Evolutionary conservation across 352 stramenopile genomes (phyloP).

Genomic region (Aphanomyces cochlioides): DNA sequence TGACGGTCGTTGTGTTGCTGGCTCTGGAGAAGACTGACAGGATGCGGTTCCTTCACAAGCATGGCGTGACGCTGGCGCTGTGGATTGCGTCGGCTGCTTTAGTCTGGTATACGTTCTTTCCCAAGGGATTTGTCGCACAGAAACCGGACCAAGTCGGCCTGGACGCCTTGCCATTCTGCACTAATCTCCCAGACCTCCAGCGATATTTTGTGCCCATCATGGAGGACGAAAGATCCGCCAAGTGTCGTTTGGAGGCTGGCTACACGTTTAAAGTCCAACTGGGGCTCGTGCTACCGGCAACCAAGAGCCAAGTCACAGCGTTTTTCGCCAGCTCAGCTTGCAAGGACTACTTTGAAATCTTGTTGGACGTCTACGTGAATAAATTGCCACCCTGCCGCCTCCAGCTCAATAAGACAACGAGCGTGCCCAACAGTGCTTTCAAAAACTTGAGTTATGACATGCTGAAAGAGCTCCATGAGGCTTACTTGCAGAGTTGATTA

Average conservation of each 20-base stretch:
- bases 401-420: neutral
- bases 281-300: neutral
- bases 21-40: too few species aligned
- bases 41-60: too few species aligned
- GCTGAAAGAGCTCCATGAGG: neutral
- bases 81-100: too few species aligned
- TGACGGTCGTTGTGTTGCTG: too few species aligned
- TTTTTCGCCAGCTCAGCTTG: neutral
- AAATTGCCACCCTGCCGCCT: neutral
- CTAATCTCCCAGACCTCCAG: neutral
- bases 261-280: neutral
- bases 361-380: neutral
- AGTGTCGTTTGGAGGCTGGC: neutral
- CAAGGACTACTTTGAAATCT: neutral
- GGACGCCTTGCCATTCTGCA: neutral
- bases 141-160: too few species aligned
- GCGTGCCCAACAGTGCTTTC: neutral
- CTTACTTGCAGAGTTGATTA: neutral
- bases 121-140: too few species aligned
- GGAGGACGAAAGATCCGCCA: neutral
- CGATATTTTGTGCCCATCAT: neutral
- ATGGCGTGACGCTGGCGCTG: too few species aligned
- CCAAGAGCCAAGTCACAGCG: conserved; percentile 44
- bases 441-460: neutral
- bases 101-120: too few species aligned